Percentiles rank a stretch among this genome's conserved stretches.
phyloP scores from a whole-genome alignment of 2,329 filamentous ascomycete genomes.

The Westerdykella aurantiaca region DNA sequence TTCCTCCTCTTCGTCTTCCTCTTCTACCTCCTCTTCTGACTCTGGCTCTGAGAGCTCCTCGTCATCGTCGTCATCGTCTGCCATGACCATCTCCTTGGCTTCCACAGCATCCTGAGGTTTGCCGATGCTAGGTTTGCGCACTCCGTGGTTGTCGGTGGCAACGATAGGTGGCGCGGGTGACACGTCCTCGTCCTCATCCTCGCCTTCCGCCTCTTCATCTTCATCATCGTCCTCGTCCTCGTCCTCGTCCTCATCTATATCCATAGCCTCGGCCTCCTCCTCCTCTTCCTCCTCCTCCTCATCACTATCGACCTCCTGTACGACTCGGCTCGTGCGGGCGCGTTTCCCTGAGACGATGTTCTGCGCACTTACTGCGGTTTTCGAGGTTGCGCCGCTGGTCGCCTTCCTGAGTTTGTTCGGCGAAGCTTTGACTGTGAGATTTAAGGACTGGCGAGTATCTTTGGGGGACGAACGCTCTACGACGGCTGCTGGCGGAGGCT shows the following conservation, averaged over 20 bases:
- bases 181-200: slow-evolving; percentile 33
- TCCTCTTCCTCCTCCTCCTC: slow-evolving; percentile 38
- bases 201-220: slow-evolving; percentile 27
- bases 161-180: slow-evolving; percentile 25
- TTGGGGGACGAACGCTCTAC: slow-evolving; percentile 39
- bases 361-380: slow-evolving; percentile 27
- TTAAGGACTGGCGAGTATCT: slow-evolving; percentile 41
- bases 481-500: slow-evolving; percentile 30
- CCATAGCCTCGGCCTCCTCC: slow-evolving; percentile 25
- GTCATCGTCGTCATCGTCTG: slow-evolving; percentile 42
- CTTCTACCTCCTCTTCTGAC: slow-evolving; percentile 38
- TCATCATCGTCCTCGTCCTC: slow-evolving; percentile 27
- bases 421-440: slow-evolving; percentile 47
- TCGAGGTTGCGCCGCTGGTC: slow-evolving; percentile 32
- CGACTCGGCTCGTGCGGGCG: slow-evolving; percentile 35
- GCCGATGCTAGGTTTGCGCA: slow-evolving; percentile 33
- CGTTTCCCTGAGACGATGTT: slow-evolving; percentile 37
- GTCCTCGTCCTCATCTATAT: slow-evolving; percentile 32
- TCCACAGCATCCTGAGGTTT: slow-evolving; percentile 42
- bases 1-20: slow-evolving; percentile 45
- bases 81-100: slow-evolving; percentile 46
- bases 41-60: slow-evolving; percentile 39
- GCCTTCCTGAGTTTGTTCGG: slow-evolving; percentile 47
- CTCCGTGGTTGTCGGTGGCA: slow-evolving; percentile 16
- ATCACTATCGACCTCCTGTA: slow-evolving; percentile 38